Conservation (phyloP, 164 flowering plant genomes). For the Euptelea pleiosperma region DNA sequence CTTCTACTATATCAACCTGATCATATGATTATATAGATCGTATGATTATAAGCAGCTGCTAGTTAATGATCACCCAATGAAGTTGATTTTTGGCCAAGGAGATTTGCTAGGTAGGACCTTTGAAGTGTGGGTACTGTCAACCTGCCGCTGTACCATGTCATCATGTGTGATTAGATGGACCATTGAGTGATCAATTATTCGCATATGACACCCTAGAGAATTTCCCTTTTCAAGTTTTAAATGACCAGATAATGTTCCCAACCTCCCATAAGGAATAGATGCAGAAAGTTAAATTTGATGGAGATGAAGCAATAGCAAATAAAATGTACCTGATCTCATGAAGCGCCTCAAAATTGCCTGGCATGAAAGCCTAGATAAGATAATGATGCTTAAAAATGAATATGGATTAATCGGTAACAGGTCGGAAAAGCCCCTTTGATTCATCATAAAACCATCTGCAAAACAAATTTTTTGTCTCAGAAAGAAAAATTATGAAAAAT, state of each 20-base stretch:
- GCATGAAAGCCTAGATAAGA: slow-evolving; percentile 7
- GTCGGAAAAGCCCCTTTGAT: slow-evolving; percentile 32
- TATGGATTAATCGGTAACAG: slow-evolving; percentile 24
- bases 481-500: not conserved
- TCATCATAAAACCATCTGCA: slow-evolving; percentile 59
- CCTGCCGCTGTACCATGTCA: too few species aligned
- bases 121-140: too few species aligned
- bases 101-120: too few species aligned
- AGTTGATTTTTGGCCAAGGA: too few species aligned
- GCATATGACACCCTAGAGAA: too few species aligned
- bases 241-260: not conserved
- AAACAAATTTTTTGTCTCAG: slow-evolving; percentile 10
- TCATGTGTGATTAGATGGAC: too few species aligned
- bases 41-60: too few species aligned
- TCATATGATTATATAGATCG: not conserved
- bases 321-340: slow-evolving; percentile 17
- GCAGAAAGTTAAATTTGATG: too few species aligned
- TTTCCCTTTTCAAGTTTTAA: not conserved
- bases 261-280: not conserved
- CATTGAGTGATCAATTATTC: too few species aligned
- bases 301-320: not conserved
- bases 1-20: not conserved
- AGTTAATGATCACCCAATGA: too few species aligned
- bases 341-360: not conserved
- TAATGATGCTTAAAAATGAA: slow-evolving; percentile 5